Evolutionary conservation across 352 stramenopile species (phyloP), one percentile per base, ranked within the genome.

Genomic region (Pythium monospermum): DNA sequence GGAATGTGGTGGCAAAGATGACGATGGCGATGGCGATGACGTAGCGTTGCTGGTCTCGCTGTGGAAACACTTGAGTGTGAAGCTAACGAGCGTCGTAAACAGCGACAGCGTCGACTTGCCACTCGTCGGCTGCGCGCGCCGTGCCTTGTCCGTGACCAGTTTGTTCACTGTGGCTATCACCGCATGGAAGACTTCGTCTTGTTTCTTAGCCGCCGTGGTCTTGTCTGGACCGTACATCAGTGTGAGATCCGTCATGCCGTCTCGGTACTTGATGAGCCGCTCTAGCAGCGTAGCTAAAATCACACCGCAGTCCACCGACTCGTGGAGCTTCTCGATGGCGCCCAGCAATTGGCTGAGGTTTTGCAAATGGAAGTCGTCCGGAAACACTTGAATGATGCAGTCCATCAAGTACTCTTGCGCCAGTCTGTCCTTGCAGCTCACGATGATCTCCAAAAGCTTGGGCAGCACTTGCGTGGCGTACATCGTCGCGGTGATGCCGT

Each of bases 341-440:
- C 64, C 59, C 10, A 99, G 67, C 23, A 99, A 80, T 35, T 77
- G 69, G 2, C 88, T 78, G 22, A 99, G 74, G n/a, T 96, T 98
- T 33, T 92, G 77, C 21, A 99, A 66, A 52, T 99, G 96, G 76
- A 97, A 99, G 40, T 99, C 95, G 64, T 98, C 91, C 0, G 96
- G 96, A 56, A 99, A 99, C 13, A 91, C 83, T 37, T 99, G 95
- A 47, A 99, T 97, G 49, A 99, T 84, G 64, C 95, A 99, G 68
- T 99, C 96, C 71, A 99, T 87, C 22, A 99, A 61, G 57, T 99
- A 99, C n/a, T 96, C 81, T 69, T 99, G 97, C 2, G 96, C 91
- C 37, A 99, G 91, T 6, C 79, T 78, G 80, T 99, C 97, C 44
- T 95, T 94, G 67, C 91, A 99, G 26, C 75, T 84, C 19, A 97